Conservation (phyloP, 2,329 filamentous ascomycete genomes). For the Apiospora malaysiana region DNA sequence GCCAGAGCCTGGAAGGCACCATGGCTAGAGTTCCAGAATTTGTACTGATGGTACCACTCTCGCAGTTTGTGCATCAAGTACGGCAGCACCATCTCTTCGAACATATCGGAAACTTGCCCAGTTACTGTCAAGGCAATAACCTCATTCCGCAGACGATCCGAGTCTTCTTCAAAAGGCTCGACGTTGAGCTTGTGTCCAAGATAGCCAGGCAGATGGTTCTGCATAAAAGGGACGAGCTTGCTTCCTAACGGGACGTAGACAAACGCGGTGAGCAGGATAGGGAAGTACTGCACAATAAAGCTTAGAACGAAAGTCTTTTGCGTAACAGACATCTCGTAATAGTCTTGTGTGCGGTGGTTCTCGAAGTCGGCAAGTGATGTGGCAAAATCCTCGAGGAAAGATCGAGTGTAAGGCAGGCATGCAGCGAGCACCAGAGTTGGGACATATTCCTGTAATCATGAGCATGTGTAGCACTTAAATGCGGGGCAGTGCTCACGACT, state of each 20-base stretch:
- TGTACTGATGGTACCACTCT: slow-evolving; percentile 52
- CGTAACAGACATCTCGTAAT: slow-evolving; percentile 72
- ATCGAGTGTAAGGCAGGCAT: slow-evolving; percentile 68
- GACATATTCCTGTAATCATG: slow-evolving; percentile 64
- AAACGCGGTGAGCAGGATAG: slow-evolving; percentile 77
- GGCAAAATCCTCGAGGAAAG: slow-evolving; percentile 67
- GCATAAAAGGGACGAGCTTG: slow-evolving; percentile 70
- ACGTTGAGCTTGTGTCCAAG: slow-evolving; percentile 59
- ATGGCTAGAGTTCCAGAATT: slow-evolving; percentile 36
- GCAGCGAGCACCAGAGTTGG: slow-evolving; percentile 74
- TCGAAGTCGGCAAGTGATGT: slow-evolving; percentile 71
- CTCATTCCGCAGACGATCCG: slow-evolving; percentile 70
- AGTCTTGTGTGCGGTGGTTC: slow-evolving; percentile 75
- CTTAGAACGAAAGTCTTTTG: slow-evolving; percentile 79
- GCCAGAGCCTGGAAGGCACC: slow-evolving; percentile 53
- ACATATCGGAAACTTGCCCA: slow-evolving; percentile 72
- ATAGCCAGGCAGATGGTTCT: slow-evolving; percentile 62
- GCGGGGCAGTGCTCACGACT: slow-evolving; percentile 28
- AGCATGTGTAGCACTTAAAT: slow-evolving; percentile 13
- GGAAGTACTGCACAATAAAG: slow-evolving; percentile 81
- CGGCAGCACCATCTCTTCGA: slow-evolving; percentile 74
- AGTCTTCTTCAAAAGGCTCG: slow-evolving; percentile 67
- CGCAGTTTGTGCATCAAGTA: slow-evolving; percentile 66
- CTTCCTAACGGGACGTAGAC: slow-evolving; percentile 79
- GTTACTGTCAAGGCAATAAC: slow-evolving; percentile 79